Evolutionary conservation across 1,284 basidiomycete species (phyloP), one percentile per base, ranked within the genome.

Genomic region (Ceratobasidium sp.): DNA sequence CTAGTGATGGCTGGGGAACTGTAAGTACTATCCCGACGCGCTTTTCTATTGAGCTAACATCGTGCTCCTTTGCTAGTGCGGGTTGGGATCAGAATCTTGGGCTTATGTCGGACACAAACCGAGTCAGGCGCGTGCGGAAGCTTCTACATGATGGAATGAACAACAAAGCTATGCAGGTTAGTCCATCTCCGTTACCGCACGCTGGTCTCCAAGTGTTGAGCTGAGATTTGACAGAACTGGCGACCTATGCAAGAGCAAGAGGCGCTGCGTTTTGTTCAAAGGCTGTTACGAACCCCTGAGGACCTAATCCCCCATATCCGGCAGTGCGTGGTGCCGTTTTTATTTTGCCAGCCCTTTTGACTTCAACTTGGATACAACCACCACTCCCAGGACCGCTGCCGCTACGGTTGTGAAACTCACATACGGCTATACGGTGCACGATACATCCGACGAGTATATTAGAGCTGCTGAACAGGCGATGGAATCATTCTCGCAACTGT

Each of bases 331-430:
- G 13, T 4, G 3, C 53, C 40, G 7, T 61, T 23, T 9, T 20
- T 2, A 13, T 51, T 42, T 28, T 42, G 26, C 58, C 18, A 3
- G 46, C 46, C 39, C 15, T 4, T 42, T 20, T 33, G 33, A 33
- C 33, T 4, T 63, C 60, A 39, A 18, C n/a, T 63, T 3, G 26
- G 10, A 60, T 40, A 51, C 13, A n/a, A 6, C 23, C 3, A 67
- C 28, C 39, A 5, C 42, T 1, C 42, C 5, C 12, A 75, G 72
- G 40, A 64, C 72, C 15, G 60, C 72, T 3, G 72, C 60, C 4
- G 72, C 72, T n/a, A 39, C 60, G 0, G 72, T 75, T 23, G 60
- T 51, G 15, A 75, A 75, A 20, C 72, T 75, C 61, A 75, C 72
- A 12, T 75, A 75, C 55, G 72, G 72, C 2, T 66, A 75, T 23